Conservation (phyloP, 2,329 filamentous ascomycete species). For the Trichoderma simmonsii region DNA sequence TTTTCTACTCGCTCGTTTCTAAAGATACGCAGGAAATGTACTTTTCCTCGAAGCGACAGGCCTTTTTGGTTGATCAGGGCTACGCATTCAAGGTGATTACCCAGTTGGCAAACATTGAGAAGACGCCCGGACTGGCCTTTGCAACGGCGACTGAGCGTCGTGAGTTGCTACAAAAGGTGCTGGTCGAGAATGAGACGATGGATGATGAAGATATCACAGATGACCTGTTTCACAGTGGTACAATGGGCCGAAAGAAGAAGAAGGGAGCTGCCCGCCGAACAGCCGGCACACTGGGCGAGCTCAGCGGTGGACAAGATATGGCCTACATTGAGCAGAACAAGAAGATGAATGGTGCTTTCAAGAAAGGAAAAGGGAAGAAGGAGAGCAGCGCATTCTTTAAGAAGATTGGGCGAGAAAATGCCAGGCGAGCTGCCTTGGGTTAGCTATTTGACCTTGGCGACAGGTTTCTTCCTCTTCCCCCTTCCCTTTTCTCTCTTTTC, state of each 20-base stretch:
- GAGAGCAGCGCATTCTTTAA: slow-evolving; percentile 42
- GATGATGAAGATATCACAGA: slow-evolving; percentile 65
- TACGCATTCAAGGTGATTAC: slow-evolving; percentile 99
- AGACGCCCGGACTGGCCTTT: slow-evolving; percentile 77
- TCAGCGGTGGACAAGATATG: slow-evolving; percentile 94
- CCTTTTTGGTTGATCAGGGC: slow-evolving; percentile 95
- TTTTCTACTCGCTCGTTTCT: slow-evolving; percentile 96
- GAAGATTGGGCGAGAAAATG: slow-evolving; percentile 42
- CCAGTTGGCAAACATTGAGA: slow-evolving; percentile 85
- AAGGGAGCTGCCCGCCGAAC: slow-evolving; percentile 69
- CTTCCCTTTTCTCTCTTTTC: background rate
- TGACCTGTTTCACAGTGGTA: slow-evolving; percentile 41
- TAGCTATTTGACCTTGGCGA: background rate
- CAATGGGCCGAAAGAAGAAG: slow-evolving; percentile 46
- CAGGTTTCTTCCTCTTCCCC: background rate
- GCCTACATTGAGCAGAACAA: slow-evolving; percentile 87
- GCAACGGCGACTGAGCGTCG: slow-evolving; percentile 74
- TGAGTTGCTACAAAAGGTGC: slow-evolving; percentile 82
- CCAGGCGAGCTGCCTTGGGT: slow-evolving; percentile 29
- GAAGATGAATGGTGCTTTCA: slow-evolving; percentile 53
- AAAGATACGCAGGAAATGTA: slow-evolving; percentile 99
- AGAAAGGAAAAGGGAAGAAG: slow-evolving; percentile 38
- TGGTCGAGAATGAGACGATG: slow-evolving; percentile 79
- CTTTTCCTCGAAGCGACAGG: slow-evolving; percentile 93
- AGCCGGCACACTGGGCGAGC: slow-evolving; percentile 78